A percentile compares a stretch with the other conserved stretches of the same genome.
These are phyloP conservation scores for Cucurbita argyrosperma DNA, from an alignment of 306 rosid species.

Conservation along the genomic window DNA sequence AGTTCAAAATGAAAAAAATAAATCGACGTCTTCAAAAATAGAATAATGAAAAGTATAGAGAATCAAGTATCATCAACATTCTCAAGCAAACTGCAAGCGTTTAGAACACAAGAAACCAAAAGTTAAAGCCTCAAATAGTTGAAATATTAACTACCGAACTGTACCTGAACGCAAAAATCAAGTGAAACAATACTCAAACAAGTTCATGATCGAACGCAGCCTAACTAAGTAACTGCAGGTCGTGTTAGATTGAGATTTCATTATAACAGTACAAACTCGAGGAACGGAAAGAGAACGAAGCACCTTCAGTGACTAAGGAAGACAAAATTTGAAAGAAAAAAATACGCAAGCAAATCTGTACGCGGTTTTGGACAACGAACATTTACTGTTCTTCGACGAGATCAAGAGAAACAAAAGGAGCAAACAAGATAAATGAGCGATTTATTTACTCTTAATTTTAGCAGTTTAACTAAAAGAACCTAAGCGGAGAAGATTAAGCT, in stretches of 20 bases:
- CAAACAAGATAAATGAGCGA: not conserved
- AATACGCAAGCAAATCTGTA: not conserved
- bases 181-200: not conserved
- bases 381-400: not conserved
- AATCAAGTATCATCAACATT: constrained; percentile 31
- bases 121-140: constrained; percentile 8
- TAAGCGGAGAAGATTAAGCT: not conserved
- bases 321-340: not conserved
- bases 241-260: not conserved
- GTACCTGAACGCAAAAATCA: not conserved
- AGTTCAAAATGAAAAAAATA: not conserved
- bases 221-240: not conserved
- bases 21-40: not conserved
- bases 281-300: not conserved
- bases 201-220: not conserved
- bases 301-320: not conserved
- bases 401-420: not conserved
- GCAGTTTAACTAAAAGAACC: not conserved
- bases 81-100: constrained; percentile 37
- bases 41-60: constrained; percentile 11
- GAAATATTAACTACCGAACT: not conserved
- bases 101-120: constrained; percentile 19
- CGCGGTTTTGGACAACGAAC: not conserved
- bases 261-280: not conserved
- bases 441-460: not conserved